phyloP scores from a whole-genome alignment of 768 basidiomycete genomes.

The Boletus sp. region DNA sequence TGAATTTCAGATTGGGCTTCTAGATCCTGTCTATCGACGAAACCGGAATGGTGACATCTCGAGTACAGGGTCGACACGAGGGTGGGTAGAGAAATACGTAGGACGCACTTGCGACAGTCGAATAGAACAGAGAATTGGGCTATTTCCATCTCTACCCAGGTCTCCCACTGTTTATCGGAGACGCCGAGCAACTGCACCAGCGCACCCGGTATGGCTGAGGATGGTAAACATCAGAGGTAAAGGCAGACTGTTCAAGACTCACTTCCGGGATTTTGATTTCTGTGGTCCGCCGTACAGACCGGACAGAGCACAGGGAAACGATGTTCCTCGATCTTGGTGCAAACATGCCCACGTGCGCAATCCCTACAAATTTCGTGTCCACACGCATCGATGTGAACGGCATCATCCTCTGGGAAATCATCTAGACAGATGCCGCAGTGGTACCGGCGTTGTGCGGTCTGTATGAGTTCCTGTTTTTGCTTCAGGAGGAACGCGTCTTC shows the following conservation, averaged over 20 bases:
- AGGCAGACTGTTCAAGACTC: neutral
- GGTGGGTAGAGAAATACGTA: neutral
- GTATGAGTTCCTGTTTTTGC: slow-evolving; percentile 32
- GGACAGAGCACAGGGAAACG: slow-evolving; percentile 63
- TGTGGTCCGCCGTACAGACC: slow-evolving; percentile 41
- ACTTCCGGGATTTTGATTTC: slow-evolving; percentile 31
- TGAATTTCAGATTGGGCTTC: slow-evolving; percentile 37
- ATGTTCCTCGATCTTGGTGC: slow-evolving; percentile 48
- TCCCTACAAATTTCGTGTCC: slow-evolving; percentile 51
- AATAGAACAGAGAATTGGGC: slow-evolving; percentile 39
- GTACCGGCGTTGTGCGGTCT: slow-evolving; percentile 36
- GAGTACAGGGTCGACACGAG: neutral
- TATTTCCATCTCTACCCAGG: slow-evolving; percentile 47
- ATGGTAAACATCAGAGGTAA: neutral
- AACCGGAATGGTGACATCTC: slow-evolving; percentile 51
- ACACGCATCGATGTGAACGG: slow-evolving; percentile 43
- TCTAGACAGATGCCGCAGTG: slow-evolving; percentile 59
- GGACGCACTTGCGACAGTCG: slow-evolving; percentile 48
- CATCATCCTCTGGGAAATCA: slow-evolving; percentile 39
- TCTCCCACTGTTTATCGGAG: slow-evolving; percentile 39
- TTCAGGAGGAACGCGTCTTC: slow-evolving; percentile 37
- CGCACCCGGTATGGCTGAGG: slow-evolving; percentile 36
- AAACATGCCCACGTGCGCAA: slow-evolving; percentile 45
- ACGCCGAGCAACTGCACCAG: slow-evolving; percentile 45
- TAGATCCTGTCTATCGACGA: slow-evolving; percentile 49